A percentile compares a stretch with the other conserved stretches of the same genome.
These are phyloP conservation scores for Gracilariopsis chorda DNA, from an alignment of 23 red algal genomes.

Conservation along the genomic window DNA sequence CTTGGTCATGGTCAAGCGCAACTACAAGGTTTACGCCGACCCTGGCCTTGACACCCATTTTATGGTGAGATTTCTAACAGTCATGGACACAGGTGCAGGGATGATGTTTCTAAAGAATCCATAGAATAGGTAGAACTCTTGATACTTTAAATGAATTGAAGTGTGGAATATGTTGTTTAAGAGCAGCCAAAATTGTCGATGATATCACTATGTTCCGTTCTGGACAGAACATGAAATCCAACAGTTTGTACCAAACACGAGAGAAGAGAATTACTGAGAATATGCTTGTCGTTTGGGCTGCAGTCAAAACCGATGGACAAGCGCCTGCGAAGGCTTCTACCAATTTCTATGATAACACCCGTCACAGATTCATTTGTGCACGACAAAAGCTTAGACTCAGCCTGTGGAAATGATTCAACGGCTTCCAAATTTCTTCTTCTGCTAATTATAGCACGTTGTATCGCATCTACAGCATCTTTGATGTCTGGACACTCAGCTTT, in stretches of 20 bases:
- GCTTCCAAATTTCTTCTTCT: not conserved
- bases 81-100: not conserved
- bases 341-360: not conserved
- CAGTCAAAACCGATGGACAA: not conserved
- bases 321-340: not conserved
- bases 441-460: too few relatives aligned
- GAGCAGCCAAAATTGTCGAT: slow-evolving; percentile 5
- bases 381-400: not conserved
- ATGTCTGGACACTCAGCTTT: not conserved
- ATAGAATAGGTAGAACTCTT: slow-evolving; percentile 11
- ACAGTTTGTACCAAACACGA: not conserved
- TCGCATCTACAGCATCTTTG: not conserved
- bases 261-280: not conserved
- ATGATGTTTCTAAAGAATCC: not conserved
- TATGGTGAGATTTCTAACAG: too few relatives aligned
- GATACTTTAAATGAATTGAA: not conserved
- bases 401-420: not conserved
- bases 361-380: not conserved
- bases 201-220: not conserved
- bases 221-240: not conserved
- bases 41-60: too few relatives aligned
- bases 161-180: not conserved
- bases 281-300: not conserved
- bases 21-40: too few relatives aligned
- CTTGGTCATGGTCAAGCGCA: too few relatives aligned